Evolutionary conservation across 495 filamentous ascomycete species (phyloP).

Genomic region (Talaromyces borbonicus): DNA sequence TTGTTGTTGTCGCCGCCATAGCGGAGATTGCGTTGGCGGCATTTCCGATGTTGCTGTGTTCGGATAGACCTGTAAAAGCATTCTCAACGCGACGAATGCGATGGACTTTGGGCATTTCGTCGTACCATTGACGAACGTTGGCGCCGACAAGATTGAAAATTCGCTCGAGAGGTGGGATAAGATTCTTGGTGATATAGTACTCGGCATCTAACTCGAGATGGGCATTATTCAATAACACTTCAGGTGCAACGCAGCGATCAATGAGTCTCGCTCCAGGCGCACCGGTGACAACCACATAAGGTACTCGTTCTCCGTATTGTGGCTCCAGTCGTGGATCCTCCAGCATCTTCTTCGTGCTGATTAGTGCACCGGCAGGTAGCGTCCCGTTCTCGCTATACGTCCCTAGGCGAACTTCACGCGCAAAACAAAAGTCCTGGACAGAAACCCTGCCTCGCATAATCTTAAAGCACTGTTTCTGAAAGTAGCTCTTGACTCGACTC

Average conservation of each 20-base stretch:
- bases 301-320: conserved; percentile 90
- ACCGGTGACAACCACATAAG: conserved; percentile 86
- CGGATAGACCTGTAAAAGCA: conserved; percentile 9
- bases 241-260: conserved; percentile 84
- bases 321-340: conserved; percentile 80
- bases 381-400: conserved; percentile 73
- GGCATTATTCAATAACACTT: conserved; percentile 65
- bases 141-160: conserved; percentile 97
- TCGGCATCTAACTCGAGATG: conserved; percentile 84
- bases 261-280: conserved; percentile 76
- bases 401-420: conserved; percentile 81
- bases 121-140: conserved; percentile 85
- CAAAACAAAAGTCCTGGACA: conserved; percentile 93
- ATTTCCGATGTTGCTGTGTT: conserved; percentile 16
- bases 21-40: no score
- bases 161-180: conserved; percentile 88
- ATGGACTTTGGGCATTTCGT: conserved; percentile 90
- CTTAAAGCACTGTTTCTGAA: conserved; percentile 82
- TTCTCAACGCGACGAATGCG: conserved; percentile 52
- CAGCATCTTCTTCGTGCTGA: conserved; percentile 75
- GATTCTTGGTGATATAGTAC: conserved; percentile 93
- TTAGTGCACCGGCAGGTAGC: conserved; percentile 77
- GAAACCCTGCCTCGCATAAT: conserved; percentile 85
- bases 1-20: conserved; percentile 8
- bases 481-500: conserved; percentile 82